These are phyloP conservation scores for Cardamine chenopodiifolia DNA, from an alignment of 345 rosid species.

Conservation along the genomic window DNA sequence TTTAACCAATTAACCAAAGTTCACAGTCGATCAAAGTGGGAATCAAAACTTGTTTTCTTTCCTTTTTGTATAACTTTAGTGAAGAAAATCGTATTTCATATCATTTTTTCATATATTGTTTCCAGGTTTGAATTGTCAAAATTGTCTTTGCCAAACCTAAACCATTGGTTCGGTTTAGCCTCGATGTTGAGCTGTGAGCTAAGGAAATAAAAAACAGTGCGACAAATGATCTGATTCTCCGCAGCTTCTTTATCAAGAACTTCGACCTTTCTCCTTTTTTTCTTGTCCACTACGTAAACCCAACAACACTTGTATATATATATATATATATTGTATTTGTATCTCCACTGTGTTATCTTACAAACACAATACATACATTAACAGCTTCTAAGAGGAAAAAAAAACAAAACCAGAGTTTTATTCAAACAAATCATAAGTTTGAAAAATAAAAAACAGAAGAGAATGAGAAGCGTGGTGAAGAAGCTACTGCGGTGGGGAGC, in stretches of 20 bases:
- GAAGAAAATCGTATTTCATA: not conserved
- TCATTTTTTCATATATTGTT: not conserved
- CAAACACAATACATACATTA: slow-evolving; percentile 1
- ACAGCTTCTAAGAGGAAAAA: not conserved
- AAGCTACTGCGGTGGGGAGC: slow-evolving; percentile 54
- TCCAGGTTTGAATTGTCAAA: no score
- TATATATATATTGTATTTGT: no score
- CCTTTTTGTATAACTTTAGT: not conserved
- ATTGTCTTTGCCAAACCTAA: not conserved
- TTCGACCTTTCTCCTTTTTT: slow-evolving; percentile 19
- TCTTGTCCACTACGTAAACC: slow-evolving; percentile 38
- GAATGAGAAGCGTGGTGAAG: slow-evolving; percentile 49
- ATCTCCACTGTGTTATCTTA: not conserved
- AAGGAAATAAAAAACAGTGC: not conserved
- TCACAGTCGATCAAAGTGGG: not conserved
- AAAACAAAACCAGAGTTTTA: not conserved
- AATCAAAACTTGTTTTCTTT: not conserved
- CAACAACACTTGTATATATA: slow-evolving; percentile 17
- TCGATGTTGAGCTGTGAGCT: not conserved
- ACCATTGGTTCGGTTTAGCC: slow-evolving; percentile 30
- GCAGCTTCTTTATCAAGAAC: slow-evolving; percentile 10
- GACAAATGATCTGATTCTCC: slow-evolving; percentile 31
- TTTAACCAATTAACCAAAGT: not conserved
- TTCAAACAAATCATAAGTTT: not conserved
- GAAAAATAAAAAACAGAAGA: slow-evolving; percentile 5